Percentiles rank a stretch among this genome's conserved stretches.
Conservation (phyloP, 257 asterid genomes). For the Thymus mandschuricus region DNA sequence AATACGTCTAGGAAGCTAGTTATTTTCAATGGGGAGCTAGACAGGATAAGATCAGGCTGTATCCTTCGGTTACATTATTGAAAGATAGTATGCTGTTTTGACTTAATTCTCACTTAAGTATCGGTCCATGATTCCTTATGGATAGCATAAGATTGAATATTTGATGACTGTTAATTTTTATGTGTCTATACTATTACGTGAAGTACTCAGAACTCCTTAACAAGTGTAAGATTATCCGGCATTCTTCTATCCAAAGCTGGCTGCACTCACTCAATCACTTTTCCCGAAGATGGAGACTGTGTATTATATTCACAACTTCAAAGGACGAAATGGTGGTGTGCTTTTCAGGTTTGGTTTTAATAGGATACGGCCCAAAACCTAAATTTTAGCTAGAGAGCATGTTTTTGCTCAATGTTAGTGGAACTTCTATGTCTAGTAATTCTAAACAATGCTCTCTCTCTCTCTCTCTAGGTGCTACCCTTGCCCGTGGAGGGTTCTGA, state of each 20-base stretch:
- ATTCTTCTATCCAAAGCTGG: constrained; percentile 92
- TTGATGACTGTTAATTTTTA: no score
- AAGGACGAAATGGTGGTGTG: constrained; percentile 79
- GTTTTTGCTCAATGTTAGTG: no score
- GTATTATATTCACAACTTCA: constrained; percentile 93
- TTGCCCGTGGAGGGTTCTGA: constrained; percentile 79
- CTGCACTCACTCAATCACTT: constrained; percentile 64
- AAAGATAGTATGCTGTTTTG: no score
- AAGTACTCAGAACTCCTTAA: neutral
- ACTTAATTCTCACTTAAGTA: no score
- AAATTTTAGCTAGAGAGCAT: neutral
- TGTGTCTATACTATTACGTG: no score
- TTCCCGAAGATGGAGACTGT: constrained; percentile 88
- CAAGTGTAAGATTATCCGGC: constrained; percentile 73
- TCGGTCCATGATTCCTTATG: no score
- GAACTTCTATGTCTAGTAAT: no score
- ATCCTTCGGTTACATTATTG: constrained; percentile 50
- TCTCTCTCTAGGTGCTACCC: constrained; percentile 69
- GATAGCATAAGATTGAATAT: no score
- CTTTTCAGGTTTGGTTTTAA: constrained; percentile 66
- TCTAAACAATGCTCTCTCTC: neutral
- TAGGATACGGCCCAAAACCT: no score
- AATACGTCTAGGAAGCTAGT: constrained; percentile 64
- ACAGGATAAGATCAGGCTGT: constrained; percentile 97
- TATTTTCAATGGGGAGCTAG: constrained; percentile 91